Conservation (phyloP, 495 filamentous ascomycete species). For the Penicillium steckii region DNA sequence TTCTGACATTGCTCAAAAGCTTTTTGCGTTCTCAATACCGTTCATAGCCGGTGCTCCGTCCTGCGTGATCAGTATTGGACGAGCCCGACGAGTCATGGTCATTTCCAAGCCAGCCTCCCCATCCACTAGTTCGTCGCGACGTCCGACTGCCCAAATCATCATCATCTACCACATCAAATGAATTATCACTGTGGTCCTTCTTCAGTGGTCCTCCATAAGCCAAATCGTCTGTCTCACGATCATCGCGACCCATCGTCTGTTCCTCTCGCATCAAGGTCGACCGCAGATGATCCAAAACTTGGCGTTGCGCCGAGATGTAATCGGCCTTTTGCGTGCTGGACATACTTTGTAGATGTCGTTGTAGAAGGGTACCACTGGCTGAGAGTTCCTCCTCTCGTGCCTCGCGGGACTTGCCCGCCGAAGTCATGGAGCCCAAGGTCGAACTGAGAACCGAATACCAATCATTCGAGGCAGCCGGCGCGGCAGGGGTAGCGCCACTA, state of each 20-base stretch:
- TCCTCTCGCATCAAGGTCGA: constrained; percentile 76
- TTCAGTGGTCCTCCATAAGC: constrained; percentile 50
- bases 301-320: constrained; percentile 71
- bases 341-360: constrained; percentile 57
- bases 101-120: constrained; percentile 39
- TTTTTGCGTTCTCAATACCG: constrained; percentile 24
- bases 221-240: constrained; percentile 45
- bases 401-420: constrained; percentile 43
- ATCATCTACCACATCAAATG: constrained; percentile 81
- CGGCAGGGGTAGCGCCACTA: constrained; percentile 7
- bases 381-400: constrained; percentile 52
- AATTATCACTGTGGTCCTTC: constrained; percentile 72
- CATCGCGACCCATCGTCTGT: constrained; percentile 39
- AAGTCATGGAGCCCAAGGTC: constrained; percentile 55
- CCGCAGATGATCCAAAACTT: constrained; percentile 67
- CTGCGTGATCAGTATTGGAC: constrained; percentile 32
- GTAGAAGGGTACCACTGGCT: constrained; percentile 63
- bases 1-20: too few species aligned
- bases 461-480: constrained; percentile 52
- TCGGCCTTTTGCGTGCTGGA: constrained; percentile 59
- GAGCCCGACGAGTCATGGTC: constrained; percentile 29
- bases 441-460: constrained; percentile 62
- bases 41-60: constrained; percentile 29
- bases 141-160: constrained; percentile 53
- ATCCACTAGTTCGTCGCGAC: constrained; percentile 26